These are phyloP conservation scores for Candida boidinii DNA, from an alignment of 805 yeast genomes.

Conservation along the genomic window DNA sequence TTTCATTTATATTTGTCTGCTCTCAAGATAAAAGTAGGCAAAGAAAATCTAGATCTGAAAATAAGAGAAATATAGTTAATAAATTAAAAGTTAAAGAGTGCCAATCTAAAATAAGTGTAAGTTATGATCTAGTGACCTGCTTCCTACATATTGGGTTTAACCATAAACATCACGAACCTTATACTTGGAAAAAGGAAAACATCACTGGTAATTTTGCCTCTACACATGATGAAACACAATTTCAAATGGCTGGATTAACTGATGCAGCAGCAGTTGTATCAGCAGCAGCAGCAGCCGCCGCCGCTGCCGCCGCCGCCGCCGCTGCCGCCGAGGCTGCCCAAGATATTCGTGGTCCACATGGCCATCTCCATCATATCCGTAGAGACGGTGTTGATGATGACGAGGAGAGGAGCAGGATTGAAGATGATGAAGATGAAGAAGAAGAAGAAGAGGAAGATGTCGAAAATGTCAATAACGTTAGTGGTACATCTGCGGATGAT, in stretches of 20 bases:
- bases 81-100: slow-evolving; percentile 33
- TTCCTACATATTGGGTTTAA: slow-evolving; percentile 26
- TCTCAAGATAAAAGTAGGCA: slow-evolving; percentile 35
- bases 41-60: slow-evolving; percentile 31
- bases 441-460: too few relatives aligned
- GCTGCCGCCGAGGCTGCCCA: too few relatives aligned
- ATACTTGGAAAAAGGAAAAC: slow-evolving; percentile 21
- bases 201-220: slow-evolving; percentile 1
- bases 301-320: background rate
- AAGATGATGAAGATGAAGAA: too few relatives aligned
- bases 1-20: slow-evolving; percentile 36
- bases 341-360: too few relatives aligned
- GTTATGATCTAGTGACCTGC: slow-evolving; percentile 30
- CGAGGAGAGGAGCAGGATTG: too few relatives aligned
- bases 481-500: too few relatives aligned
- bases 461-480: too few relatives aligned
- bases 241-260: slow-evolving; percentile 10
- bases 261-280: background rate
- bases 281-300: background rate
- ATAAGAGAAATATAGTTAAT: slow-evolving; percentile 28
- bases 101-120: slow-evolving; percentile 29
- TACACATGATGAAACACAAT: slow-evolving; percentile 10
- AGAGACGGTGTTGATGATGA: too few relatives aligned
- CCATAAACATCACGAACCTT: slow-evolving; percentile 33
- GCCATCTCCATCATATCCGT: too few relatives aligned